Evolutionary conservation across 2,329 filamentous ascomycete species (phyloP).

Genomic region (Drechslera avenae): DNA sequence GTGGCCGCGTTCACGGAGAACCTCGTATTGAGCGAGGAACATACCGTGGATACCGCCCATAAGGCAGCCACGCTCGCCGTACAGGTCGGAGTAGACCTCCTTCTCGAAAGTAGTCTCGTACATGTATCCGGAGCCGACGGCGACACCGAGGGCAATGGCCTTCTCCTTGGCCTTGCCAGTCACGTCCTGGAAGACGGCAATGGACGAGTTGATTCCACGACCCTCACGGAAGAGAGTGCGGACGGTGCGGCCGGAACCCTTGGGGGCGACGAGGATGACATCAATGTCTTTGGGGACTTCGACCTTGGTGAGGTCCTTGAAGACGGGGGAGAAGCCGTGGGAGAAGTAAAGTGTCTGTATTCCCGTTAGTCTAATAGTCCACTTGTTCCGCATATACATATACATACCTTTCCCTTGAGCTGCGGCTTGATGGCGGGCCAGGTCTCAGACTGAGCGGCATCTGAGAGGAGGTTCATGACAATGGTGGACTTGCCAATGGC

Average conservation of each 20-base stretch:
- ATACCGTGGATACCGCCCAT: conserved; percentile 99
- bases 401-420: conserved; percentile 91
- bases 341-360: conserved; percentile 99
- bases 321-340: conserved; percentile 99
- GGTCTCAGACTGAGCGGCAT: conserved; percentile 97
- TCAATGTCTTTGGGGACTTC: conserved; percentile 95
- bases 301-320: conserved; percentile 99
- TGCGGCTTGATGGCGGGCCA: conserved; percentile 98
- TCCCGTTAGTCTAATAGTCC: conserved; percentile 13
- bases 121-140: conserved; percentile 96
- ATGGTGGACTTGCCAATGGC: conserved; percentile 92
- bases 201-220: conserved; percentile 99
- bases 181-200: conserved; percentile 98
- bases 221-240: conserved; percentile 98
- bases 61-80: conserved; percentile 99
- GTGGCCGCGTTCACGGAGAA: conserved; percentile 98
- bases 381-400: conserved; percentile 27
- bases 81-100: conserved; percentile 99
- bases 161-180: conserved; percentile 98
- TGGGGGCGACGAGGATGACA: conserved; percentile 98
- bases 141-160: conserved; percentile 94
- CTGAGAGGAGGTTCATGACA: conserved; percentile 98
- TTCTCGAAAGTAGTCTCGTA: conserved; percentile 99
- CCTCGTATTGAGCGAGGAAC: conserved; percentile 99
- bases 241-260: conserved; percentile 98